phyloP scores from a whole-genome alignment of 768 basidiomycete genomes.

The Tulasnella calospora region DNA sequence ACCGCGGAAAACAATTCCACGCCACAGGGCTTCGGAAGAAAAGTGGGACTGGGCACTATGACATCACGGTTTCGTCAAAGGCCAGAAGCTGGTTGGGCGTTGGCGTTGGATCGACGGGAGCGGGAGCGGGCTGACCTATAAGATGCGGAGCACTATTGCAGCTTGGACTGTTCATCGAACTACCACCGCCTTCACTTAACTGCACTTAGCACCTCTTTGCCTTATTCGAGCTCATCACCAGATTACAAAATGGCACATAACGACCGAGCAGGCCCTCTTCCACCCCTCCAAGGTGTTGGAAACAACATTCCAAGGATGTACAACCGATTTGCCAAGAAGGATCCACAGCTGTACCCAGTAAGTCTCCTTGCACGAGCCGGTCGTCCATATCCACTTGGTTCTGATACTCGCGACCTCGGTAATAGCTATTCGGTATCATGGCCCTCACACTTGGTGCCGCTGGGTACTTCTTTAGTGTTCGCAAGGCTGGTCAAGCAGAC shows the following conservation, averaged over 20 bases:
- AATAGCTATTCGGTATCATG: constrained; percentile 17
- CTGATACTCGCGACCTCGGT: not conserved
- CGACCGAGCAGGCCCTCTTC: not conserved
- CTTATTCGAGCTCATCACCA: not conserved
- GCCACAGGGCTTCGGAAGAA: not conserved
- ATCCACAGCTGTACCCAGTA: constrained; percentile 19
- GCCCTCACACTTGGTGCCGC: constrained; percentile 7
- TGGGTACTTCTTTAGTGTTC: constrained; percentile 9
- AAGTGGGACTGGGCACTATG: not conserved
- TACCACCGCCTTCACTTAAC: not conserved
- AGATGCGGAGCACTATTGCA: not conserved
- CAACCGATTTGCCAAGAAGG: constrained; percentile 17
- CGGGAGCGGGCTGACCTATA: not conserved
- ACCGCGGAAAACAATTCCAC: not conserved
- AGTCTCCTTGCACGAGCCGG: not conserved
- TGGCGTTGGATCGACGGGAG: not conserved
- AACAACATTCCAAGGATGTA: not conserved
- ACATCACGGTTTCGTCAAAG: not conserved
- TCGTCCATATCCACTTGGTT: not conserved
- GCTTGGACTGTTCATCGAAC: not conserved
- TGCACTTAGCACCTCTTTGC: not conserved
- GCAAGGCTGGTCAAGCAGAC: not conserved
- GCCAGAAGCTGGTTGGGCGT: not conserved
- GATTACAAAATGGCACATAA: not conserved
- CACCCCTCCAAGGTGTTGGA: not conserved